phyloP scores from a whole-genome alignment of 495 filamentous ascomycete genomes.

The Beverwykella pulmonaria region DNA sequence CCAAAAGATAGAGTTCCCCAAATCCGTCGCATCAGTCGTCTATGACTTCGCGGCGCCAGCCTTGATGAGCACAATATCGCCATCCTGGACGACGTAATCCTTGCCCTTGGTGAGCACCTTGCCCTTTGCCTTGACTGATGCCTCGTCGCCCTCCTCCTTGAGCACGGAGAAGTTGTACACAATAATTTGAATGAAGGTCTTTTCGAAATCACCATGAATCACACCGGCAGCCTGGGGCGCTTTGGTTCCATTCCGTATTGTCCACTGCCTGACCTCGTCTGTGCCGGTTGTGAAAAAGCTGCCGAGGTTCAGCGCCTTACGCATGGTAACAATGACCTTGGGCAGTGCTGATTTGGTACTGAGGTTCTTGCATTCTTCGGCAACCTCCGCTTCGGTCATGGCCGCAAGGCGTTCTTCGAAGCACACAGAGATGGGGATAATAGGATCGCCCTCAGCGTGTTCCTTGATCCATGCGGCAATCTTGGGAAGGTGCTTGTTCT shows the following conservation, averaged over 20 bases:
- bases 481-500: conserved; percentile 97
- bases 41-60: conserved; percentile 81
- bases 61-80: conserved; percentile 83
- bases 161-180: conserved; percentile 83
- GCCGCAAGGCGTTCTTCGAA: conserved; percentile 90
- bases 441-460: conserved; percentile 80
- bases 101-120: conserved; percentile 99
- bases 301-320: conserved; percentile 81
- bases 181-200: conserved; percentile 97
- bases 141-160: conserved; percentile 86
- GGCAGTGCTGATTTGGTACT: conserved; percentile 86
- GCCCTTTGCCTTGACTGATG: conserved; percentile 83
- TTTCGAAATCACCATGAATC: conserved; percentile 98
- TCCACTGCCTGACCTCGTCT: conserved; percentile 99
- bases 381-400: conserved; percentile 75
- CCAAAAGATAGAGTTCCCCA: neutral
- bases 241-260: conserved; percentile 93
- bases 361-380: conserved; percentile 85
- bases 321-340: conserved; percentile 94
- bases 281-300: conserved; percentile 97
- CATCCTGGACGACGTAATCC: conserved; percentile 71
- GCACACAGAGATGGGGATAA: conserved; percentile 87
- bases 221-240: conserved; percentile 96
- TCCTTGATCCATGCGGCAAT: conserved; percentile 93
- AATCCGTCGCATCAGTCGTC: neutral